These are phyloP conservation scores for Coemansia sp. DNA, from an alignment of 192 early-diverging fungal genomes.

Conservation along the genomic window DNA sequence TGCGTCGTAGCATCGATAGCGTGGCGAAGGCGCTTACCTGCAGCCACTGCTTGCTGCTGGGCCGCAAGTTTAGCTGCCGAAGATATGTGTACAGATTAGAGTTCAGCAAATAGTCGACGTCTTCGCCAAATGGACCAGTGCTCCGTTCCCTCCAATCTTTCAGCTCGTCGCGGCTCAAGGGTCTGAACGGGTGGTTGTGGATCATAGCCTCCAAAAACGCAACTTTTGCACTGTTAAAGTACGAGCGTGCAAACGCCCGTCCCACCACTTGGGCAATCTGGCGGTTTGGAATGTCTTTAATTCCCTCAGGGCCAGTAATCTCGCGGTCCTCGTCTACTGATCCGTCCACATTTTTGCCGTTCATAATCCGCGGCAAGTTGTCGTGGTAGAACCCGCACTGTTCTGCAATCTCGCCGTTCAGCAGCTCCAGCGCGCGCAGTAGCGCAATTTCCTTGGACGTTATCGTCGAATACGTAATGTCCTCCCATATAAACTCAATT, in stretches of 20 bases:
- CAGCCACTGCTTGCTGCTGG: constrained; percentile 43
- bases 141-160: constrained; percentile 31
- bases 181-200: constrained; percentile 50
- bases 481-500: constrained; percentile 37
- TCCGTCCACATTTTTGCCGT: constrained; percentile 27
- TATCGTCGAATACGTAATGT: constrained; percentile 25
- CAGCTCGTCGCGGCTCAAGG: constrained; percentile 36
- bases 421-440: constrained; percentile 40
- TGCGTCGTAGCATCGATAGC: constrained; percentile 45
- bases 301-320: background rate
- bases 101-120: constrained; percentile 42
- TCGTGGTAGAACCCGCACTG: constrained; percentile 26
- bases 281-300: constrained; percentile 15
- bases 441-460: constrained; percentile 38
- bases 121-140: constrained; percentile 37
- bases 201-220: constrained; percentile 44
- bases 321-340: constrained; percentile 5
- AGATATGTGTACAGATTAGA: constrained; percentile 39
- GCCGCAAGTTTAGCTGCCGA: constrained; percentile 27
- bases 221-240: constrained; percentile 21
- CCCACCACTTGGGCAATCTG: constrained; percentile 29
- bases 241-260: constrained; percentile 38
- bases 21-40: constrained; percentile 42
- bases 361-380: constrained; percentile 20
- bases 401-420: constrained; percentile 34